These are phyloP conservation scores for Penicillium subrubescens DNA, from an alignment of 495 filamentous ascomycete genomes.

Conservation along the genomic window DNA sequence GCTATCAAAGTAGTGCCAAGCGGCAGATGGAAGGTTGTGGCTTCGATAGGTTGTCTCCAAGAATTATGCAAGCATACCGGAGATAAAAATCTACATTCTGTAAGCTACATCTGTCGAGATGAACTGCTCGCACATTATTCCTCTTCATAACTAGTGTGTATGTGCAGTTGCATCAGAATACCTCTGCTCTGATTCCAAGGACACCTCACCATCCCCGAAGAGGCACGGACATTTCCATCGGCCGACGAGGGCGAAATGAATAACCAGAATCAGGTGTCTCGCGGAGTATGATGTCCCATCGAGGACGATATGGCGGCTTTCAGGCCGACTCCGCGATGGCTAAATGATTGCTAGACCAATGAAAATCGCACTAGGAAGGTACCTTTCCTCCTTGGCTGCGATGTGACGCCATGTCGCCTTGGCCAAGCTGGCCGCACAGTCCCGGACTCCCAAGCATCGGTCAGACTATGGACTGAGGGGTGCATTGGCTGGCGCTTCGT, in stretches of 20 bases:
- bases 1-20: not conserved
- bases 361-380: not conserved
- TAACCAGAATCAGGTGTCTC: not conserved
- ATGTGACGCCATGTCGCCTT: slow-evolving; percentile 2
- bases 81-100: not conserved
- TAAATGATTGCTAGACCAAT: not conserved
- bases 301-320: not conserved
- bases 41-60: not conserved
- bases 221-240: not conserved
- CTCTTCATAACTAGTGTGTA: not conserved
- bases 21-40: not conserved
- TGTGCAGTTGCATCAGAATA: not conserved
- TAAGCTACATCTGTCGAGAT: not conserved
- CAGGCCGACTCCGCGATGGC: not conserved
- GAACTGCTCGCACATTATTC: not conserved
- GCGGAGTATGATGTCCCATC: not conserved
- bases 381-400: not conserved
- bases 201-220: not conserved
- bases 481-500: slow-evolving; percentile 2
- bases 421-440: not conserved
- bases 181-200: not conserved
- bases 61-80: not conserved
- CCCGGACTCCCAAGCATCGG: not conserved
- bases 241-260: not conserved
- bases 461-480: slow-evolving; percentile 1